Evolutionary conservation across 805 yeast species (phyloP).

Genomic region (Kuraishia ogatae): DNA sequence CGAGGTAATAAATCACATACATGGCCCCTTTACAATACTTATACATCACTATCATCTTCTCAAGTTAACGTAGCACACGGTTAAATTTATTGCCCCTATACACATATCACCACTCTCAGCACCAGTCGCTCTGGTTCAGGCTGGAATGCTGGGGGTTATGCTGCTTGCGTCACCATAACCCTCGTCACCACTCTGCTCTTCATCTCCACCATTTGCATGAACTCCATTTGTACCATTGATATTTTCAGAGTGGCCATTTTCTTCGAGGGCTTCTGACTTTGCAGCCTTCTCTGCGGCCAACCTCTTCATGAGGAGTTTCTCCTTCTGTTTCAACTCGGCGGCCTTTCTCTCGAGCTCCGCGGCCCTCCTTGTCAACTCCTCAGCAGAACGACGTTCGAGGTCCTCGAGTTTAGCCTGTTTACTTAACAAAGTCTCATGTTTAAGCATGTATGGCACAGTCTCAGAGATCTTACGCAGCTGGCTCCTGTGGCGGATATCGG

Average conservation of each 20-base stretch:
- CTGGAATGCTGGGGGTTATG: not conserved
- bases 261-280: not conserved
- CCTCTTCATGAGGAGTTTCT: conserved; percentile 38
- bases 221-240: not conserved
- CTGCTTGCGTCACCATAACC: not conserved
- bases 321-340: conserved; percentile 60
- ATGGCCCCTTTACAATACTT: not conserved
- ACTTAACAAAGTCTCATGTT: conserved; percentile 67
- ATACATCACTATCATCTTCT: not conserved
- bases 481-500: conserved; percentile 29
- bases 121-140: too few species aligned
- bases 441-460: conserved; percentile 75
- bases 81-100: not conserved
- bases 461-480: conserved; percentile 73
- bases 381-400: conserved; percentile 69
- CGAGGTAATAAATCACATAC: not conserved
- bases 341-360: conserved; percentile 70
- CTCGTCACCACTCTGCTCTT: not conserved
- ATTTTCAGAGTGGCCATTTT: not conserved
- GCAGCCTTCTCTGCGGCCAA: not conserved
- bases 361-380: conserved; percentile 66
- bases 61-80: not conserved
- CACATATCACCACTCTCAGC: not conserved
- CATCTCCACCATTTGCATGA: not conserved
- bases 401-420: conserved; percentile 76